Conservation (phyloP, 805 yeast genomes). For the Saturnispora diversa region DNA sequence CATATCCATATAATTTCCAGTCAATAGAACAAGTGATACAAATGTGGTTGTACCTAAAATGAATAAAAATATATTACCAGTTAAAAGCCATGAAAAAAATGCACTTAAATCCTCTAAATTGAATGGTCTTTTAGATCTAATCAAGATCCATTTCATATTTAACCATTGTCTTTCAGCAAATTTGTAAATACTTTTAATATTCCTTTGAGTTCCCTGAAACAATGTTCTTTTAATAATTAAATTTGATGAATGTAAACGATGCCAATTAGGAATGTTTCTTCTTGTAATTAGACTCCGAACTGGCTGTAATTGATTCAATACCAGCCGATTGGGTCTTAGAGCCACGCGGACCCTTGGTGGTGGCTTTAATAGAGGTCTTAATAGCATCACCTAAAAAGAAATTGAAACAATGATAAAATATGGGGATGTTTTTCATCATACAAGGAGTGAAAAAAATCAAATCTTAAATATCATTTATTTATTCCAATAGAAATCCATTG, state of each 20-base stretch:
- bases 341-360: too few species aligned
- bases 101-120: slow-evolving; percentile 91
- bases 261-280: neutral
- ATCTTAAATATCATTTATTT: too few species aligned
- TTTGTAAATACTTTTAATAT: neutral
- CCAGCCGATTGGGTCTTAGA: too few species aligned
- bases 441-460: too few species aligned
- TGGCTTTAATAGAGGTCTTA: too few species aligned
- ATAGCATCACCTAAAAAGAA: too few species aligned
- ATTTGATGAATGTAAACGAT: too few species aligned
- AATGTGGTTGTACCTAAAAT: slow-evolving; percentile 89
- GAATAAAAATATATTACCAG: slow-evolving; percentile 76
- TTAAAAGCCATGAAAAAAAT: slow-evolving; percentile 81
- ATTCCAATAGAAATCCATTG: too few species aligned
- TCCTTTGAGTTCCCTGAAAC: neutral
- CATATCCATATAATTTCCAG: slow-evolving; percentile 78
- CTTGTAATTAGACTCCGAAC: neutral
- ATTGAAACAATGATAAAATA: too few species aligned
- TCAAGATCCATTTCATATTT: slow-evolving; percentile 63
- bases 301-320: too few species aligned
- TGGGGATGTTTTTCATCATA: too few species aligned
- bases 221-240: neutral
- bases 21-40: slow-evolving; percentile 66
- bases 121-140: slow-evolving; percentile 71
- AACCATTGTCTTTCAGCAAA: slow-evolving; percentile 8